Base-by-base conservation (phyloP, 2,329 filamentous ascomycete species). In the Diplodia scrobiculata region DNA sequence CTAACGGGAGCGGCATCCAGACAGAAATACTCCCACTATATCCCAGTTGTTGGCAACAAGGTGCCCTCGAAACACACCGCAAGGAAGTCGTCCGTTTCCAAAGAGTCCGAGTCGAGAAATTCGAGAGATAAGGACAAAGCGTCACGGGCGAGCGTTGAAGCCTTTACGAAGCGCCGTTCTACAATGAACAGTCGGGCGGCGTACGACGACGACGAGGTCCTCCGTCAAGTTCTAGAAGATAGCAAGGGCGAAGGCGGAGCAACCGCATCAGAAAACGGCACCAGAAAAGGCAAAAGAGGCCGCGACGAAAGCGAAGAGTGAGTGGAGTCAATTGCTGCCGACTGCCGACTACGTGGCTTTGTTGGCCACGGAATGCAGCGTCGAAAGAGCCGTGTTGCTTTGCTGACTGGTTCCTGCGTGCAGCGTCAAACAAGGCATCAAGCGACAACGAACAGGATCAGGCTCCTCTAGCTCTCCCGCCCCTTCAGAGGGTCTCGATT, bases 171-270 rank as follows among this genome's bases (percentile, higher is more conserved):
- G 77, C 87, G 95, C 67, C 87, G 95, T 32, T 97, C 92, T 21
- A 99, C 95, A 6, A 97, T 98, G 92, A 97, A 98, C 75, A 99
- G 95, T 76, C 88, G 94, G 68, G 93, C 94, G 50, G 94, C 92
- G 25, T 98, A 98, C 72, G 93, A 98, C 70, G 95, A 99, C 78
- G 93, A 96, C 72, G 92, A 96, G 76, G 89, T 93, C 73, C 78
- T 99, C 47, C 87, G 92, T 65, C 87, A 91, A 70, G 95, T 94
- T 34, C 92, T 99, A 71, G 94, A 98, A 77, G 93, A 96, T 68
- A 99, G 95, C 81, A 97, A 93, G 79, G 89, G 91, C 73, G 91
- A 96, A 51, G 87, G 84, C 11, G 82, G 83, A 55, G 78, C 81
- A 13, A 81, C 83, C 38, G 74, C 76, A 13, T 87, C 89, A 41